These are phyloP conservation scores for Ophiocordyceps camponoti-saundersi DNA, from an alignment of 2,329 filamentous ascomycete genomes.

Conservation along the genomic window DNA sequence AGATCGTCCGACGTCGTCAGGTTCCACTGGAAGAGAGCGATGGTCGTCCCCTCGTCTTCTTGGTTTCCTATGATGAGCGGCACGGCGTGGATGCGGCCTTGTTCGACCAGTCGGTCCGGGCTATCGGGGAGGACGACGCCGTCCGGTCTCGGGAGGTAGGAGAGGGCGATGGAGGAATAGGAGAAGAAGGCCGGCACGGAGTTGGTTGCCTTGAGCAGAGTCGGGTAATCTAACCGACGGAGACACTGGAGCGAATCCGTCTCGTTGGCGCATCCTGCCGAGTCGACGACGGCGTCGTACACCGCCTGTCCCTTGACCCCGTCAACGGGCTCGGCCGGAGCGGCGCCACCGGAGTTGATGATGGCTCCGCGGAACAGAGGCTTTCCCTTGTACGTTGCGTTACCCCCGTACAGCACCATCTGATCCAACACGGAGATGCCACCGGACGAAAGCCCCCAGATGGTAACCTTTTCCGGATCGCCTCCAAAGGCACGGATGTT, in stretches of 20 bases:
- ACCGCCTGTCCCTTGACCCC: slow-evolving; percentile 45
- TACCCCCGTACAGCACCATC: slow-evolving; percentile 55
- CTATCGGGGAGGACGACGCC: slow-evolving; percentile 42
- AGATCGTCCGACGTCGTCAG: slow-evolving; percentile 43
- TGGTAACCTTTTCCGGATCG: slow-evolving; percentile 60
- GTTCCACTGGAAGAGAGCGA: slow-evolving; percentile 52
- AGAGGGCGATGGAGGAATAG: slow-evolving; percentile 51
- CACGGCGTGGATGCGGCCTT: slow-evolving; percentile 31
- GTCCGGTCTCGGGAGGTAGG: slow-evolving; percentile 61
- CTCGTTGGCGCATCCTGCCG: slow-evolving; percentile 42
- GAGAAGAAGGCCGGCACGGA: slow-evolving; percentile 52
- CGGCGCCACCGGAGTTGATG: slow-evolving; percentile 55
- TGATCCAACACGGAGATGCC: slow-evolving; percentile 62
- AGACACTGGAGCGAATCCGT: slow-evolving; percentile 49
- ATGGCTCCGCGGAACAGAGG: slow-evolving; percentile 60
- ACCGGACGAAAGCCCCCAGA: slow-evolving; percentile 61
- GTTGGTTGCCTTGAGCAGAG: slow-evolving; percentile 48
- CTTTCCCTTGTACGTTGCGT: slow-evolving; percentile 59
- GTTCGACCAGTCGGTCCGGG: slow-evolving; percentile 37
- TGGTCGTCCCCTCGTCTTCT: slow-evolving; percentile 67
- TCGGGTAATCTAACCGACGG: slow-evolving; percentile 38
- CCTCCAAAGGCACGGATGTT: slow-evolving; percentile 67
- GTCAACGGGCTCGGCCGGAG: slow-evolving; percentile 47
- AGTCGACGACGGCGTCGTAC: slow-evolving; percentile 43
- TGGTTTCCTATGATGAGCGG: slow-evolving; percentile 50